Conservation (phyloP, 2,329 filamentous ascomycete genomes). For the Ophiostoma piceae region DNA sequence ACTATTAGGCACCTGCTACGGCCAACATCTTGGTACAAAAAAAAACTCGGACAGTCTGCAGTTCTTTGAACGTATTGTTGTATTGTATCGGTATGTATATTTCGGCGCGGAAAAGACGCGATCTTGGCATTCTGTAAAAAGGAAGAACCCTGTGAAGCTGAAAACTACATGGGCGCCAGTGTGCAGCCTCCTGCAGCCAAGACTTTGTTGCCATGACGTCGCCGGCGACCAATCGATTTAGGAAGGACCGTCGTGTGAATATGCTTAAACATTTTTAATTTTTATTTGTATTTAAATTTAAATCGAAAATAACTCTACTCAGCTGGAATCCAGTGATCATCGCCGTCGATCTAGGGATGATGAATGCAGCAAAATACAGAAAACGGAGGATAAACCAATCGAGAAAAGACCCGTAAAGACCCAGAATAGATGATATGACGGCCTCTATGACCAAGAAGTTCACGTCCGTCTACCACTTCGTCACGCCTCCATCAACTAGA, state of each 20-base stretch:
- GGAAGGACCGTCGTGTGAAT: not conserved
- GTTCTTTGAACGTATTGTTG: not conserved
- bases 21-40: too few relatives aligned
- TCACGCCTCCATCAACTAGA: constrained; percentile 25
- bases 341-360: not conserved
- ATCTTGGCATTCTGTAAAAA: not conserved
- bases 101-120: too few relatives aligned
- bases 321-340: not conserved
- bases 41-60: too few relatives aligned
- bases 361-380: not conserved
- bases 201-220: not conserved
- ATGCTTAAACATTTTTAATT: not conserved
- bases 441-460: not conserved
- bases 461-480: constrained; percentile 23
- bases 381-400: not conserved
- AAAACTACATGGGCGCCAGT: constrained; percentile 1
- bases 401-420: not conserved
- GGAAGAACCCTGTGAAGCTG: constrained; percentile 4
- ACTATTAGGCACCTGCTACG: too few relatives aligned
- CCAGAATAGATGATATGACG: too few relatives aligned
- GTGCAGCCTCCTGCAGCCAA: constrained; percentile 3
- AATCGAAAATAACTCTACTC: not conserved
- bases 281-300: not conserved
- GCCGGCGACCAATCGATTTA: not conserved
- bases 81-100: not conserved